Conservation (phyloP, 495 filamentous ascomycete genomes). For the Xeromyces bisporus region DNA sequence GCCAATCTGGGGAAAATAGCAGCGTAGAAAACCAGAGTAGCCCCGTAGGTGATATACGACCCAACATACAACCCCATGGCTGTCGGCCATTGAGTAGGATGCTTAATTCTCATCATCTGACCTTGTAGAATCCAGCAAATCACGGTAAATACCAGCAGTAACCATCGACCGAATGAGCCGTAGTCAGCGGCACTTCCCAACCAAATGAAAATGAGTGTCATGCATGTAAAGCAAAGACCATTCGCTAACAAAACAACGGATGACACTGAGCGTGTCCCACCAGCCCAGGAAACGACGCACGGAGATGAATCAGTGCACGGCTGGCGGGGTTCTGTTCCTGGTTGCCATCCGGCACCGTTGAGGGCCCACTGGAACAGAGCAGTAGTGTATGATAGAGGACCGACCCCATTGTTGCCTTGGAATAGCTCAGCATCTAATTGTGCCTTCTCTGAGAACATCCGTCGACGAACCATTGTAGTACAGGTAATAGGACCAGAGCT, state of each 20-base stretch:
- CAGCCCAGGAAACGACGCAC: constrained; percentile 31
- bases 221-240: constrained; percentile 33
- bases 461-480: constrained; percentile 21
- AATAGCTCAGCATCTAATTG: not conserved
- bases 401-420: constrained; percentile 31
- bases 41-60: constrained; percentile 30
- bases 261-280: constrained; percentile 25
- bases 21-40: constrained; percentile 32
- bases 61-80: constrained; percentile 34
- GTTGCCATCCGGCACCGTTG: constrained; percentile 26
- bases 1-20: constrained; percentile 31
- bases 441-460: not conserved
- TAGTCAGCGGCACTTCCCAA: constrained; percentile 34
- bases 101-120: constrained; percentile 25
- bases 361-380: constrained; percentile 35
- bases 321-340: constrained; percentile 20
- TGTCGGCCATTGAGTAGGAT: constrained; percentile 29
- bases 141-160: constrained; percentile 28
- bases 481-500: constrained; percentile 35
- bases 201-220: constrained; percentile 33
- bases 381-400: constrained; percentile 29
- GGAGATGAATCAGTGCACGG: constrained; percentile 25
- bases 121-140: constrained; percentile 34
- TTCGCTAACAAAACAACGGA: constrained; percentile 33
- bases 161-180: constrained; percentile 32